Evolutionary conservation across 1,139 yeast genomes (phyloP), one percentile per base, ranked within the genome.

Genomic region (Taphrina confusa): DNA sequence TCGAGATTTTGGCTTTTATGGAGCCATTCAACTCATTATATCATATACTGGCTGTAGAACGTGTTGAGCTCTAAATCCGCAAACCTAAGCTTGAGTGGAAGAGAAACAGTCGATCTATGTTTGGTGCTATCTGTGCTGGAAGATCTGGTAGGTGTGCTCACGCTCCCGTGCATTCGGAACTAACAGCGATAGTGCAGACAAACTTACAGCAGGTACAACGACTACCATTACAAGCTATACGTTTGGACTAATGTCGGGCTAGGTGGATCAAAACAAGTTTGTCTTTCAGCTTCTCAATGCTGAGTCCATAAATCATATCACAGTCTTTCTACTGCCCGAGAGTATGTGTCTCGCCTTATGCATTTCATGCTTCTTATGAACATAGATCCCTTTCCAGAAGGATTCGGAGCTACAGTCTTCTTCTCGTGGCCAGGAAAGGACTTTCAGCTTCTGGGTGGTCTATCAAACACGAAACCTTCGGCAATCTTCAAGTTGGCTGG

Each of bases 331-430:
- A 39, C 77, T 89, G 9, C 96, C 96, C 1, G 86, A 82, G 61
- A 75, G 82, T 18, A 62, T 22, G 40, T 47, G 20, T 5, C 74
- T 90, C 61, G 95, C 96, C 1, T 79, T 79, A 25, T 76, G 78
- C 57, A 96, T 87, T 36, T 92, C 89, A 73, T 82, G 82, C 66
- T 74, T 92, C 18, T 79, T 92, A 50, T 98, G 98, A 52, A 75
- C 70, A 72, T 70, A 58, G 52, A 49, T 65, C 60, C 72, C 66
- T 39, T 60, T 20, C 57, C 50, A 14, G 54, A 51, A 6, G 42
- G 55, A 8, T 44, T 22, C 14, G 55, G 54, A 9, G 54, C 55
- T 9, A 55, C 42, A 4, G 39, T 44, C 36, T 28, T 33, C 55
- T 47, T 57, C 18, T 46, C 34, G 18, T 30, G 45, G 33, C 56